Evolutionary conservation across 2,329 filamentous ascomycete genomes (phyloP).

Genomic region (Ophiostoma quercus): DNA sequence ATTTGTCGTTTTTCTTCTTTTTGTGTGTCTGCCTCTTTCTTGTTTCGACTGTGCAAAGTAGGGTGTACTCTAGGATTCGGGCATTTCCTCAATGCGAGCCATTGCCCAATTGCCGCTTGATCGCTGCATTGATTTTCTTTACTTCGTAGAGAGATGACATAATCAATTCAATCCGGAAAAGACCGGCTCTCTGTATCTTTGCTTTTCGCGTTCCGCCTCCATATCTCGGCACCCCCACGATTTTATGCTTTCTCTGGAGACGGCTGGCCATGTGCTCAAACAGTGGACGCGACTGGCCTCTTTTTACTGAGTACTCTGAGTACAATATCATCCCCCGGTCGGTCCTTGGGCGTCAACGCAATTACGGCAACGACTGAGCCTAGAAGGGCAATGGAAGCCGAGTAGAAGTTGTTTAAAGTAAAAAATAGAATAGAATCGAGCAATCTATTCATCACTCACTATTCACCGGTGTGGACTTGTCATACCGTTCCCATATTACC

Average conservation of each 20-base stretch:
- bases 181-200: not conserved
- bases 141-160: too few species aligned
- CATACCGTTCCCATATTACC: not conserved
- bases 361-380: not conserved
- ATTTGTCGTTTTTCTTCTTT: constrained; percentile 10
- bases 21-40: not conserved
- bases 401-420: not conserved
- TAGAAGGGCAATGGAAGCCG: constrained; percentile 3
- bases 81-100: not conserved
- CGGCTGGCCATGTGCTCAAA: constrained; percentile 8
- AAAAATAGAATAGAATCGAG: not conserved
- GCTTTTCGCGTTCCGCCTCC: not conserved
- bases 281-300: constrained; percentile 7
- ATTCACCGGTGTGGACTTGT: not conserved
- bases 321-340: not conserved
- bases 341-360: constrained; percentile 2
- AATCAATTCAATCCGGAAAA: not conserved
- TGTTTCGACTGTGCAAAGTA: too few species aligned
- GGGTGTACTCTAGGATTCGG: not conserved
- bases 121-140: too few species aligned
- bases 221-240: constrained; percentile 12
- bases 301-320: not conserved
- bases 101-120: not conserved
- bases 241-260: not conserved
- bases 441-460: not conserved